phyloP scores from a whole-genome alignment of 1,284 basidiomycete species.

The Porodaedalea pini region DNA sequence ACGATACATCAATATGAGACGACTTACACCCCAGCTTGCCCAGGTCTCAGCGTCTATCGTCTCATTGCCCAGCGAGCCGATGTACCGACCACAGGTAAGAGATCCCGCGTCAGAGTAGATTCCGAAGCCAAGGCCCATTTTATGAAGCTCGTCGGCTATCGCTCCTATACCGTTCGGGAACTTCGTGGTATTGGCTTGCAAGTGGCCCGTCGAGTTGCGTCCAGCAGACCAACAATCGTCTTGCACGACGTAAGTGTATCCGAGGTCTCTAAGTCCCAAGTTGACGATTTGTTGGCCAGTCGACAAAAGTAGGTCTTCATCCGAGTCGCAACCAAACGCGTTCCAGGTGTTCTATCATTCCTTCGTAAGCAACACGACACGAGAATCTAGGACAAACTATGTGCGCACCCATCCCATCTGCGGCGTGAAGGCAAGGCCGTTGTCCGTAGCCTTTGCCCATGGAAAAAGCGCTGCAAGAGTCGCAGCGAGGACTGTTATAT shows the following conservation, averaged over 20 bases:
- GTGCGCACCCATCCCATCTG: slow-evolving; percentile 39
- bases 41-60: slow-evolving; percentile 45
- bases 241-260: slow-evolving; percentile 27
- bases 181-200: slow-evolving; percentile 34
- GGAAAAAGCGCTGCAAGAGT: neutral
- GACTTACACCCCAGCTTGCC: slow-evolving; percentile 43
- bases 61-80: slow-evolving; percentile 46
- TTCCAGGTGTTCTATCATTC: slow-evolving; percentile 33
- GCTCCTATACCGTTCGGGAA: slow-evolving; percentile 46
- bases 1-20: too few relatives aligned
- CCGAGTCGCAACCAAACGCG: slow-evolving; percentile 35
- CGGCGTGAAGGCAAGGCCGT: slow-evolving; percentile 37
- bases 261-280: slow-evolving; percentile 17
- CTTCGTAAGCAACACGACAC: neutral
- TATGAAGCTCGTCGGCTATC: slow-evolving; percentile 39
- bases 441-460: slow-evolving; percentile 25
- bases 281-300: slow-evolving; percentile 31
- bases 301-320: slow-evolving; percentile 33
- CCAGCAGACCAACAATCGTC: slow-evolving; percentile 38
- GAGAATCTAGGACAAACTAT: too few relatives aligned
- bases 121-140: slow-evolving; percentile 42
- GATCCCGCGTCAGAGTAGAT: slow-evolving; percentile 48
- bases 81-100: slow-evolving; percentile 40
- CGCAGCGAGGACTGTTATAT: neutral
- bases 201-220: slow-evolving; percentile 24